Conservation (phyloP, 805 yeast species). For the Kregervanrija pseudodelftensis region DNA sequence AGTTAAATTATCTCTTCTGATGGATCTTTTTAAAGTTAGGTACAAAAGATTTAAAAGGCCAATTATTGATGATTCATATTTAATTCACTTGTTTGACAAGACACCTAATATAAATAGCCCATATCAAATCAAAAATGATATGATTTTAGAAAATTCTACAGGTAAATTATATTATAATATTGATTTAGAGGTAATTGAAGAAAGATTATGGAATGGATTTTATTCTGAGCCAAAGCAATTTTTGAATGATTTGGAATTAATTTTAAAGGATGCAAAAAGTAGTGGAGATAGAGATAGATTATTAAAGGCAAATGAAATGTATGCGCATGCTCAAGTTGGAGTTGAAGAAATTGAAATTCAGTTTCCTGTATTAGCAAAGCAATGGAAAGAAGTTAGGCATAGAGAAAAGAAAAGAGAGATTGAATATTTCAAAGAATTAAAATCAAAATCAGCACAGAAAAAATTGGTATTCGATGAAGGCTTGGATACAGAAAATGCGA, state of each 20-base stretch:
- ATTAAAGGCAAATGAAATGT: conserved; percentile 84
- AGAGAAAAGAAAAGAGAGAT: conserved; percentile 56
- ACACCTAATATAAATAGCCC: conserved; percentile 28
- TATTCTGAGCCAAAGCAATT: conserved; percentile 91
- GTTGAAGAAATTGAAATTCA: conserved; percentile 73
- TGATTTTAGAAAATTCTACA: conserved; percentile 74
- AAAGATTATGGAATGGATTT: conserved; percentile 93
- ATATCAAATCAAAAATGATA: conserved; percentile 53
- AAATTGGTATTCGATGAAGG: conserved; percentile 20
- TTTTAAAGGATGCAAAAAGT: conserved; percentile 67
- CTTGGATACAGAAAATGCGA: neutral
- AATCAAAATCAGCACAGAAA: conserved; percentile 17
- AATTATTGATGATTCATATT: conserved; percentile 65
- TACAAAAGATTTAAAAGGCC: conserved; percentile 91
- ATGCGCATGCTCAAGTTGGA: conserved; percentile 92
- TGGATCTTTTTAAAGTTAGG: conserved; percentile 83
- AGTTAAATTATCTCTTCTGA: conserved; percentile 75
- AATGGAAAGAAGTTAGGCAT: conserved; percentile 65
- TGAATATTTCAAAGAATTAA: conserved; percentile 22
- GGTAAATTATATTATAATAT: conserved; percentile 74
- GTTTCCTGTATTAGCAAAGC: conserved; percentile 60
- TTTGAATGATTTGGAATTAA: conserved; percentile 75
- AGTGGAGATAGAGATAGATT: conserved; percentile 79
- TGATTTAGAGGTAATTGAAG: conserved; percentile 92
- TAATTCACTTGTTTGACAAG: conserved; percentile 75